A percentile compares a stretch with the other conserved stretches of the same genome.
Evolutionary conservation across 1,284 basidiomycete species (phyloP).

Genomic region (Neonothopanus nambi): DNA sequence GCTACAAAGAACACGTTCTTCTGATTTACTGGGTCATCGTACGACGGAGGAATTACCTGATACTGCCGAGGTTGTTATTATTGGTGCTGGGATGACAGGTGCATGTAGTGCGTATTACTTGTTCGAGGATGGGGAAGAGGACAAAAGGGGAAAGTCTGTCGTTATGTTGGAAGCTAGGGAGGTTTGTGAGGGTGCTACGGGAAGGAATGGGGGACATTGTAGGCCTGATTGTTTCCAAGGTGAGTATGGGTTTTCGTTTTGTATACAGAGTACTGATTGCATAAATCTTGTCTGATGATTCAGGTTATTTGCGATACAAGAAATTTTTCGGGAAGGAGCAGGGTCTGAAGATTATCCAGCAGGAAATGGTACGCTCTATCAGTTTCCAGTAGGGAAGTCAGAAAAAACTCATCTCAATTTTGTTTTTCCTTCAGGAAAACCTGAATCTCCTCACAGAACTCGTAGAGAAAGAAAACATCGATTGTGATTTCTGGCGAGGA

Average conservation of each 20-base stretch:
- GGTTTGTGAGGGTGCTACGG: conserved; percentile 25
- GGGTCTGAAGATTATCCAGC: conserved; percentile 22
- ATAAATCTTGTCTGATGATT: conserved; percentile 12
- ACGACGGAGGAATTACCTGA: conserved; percentile 23
- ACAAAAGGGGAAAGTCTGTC: conserved; percentile 19
- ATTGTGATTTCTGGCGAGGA: conserved; percentile 26
- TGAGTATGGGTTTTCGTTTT: not conserved
- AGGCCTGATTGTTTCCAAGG: conserved; percentile 24
- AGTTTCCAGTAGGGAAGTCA: too few species aligned
- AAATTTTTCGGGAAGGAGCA: conserved; percentile 23
- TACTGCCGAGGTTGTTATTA: conserved; percentile 24
- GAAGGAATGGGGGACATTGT: conserved; percentile 28
- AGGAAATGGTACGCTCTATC: conserved; percentile 5
- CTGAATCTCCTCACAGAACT: conserved; percentile 18
- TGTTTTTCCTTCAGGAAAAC: conserved; percentile 19
- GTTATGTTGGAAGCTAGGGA: conserved; percentile 29
- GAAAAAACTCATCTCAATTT: too few species aligned
- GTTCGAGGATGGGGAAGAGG: conserved; percentile 18
- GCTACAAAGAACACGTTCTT: conserved; percentile 24
- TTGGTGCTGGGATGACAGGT: conserved; percentile 27
- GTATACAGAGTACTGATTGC: not conserved
- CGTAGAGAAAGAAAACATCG: conserved; percentile 20
- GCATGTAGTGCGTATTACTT: conserved; percentile 25
- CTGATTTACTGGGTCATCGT: conserved; percentile 22
- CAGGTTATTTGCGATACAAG: conserved; percentile 24